Evolutionary conservation across 192 early-diverging fungal species (phyloP), one percentile per base, ranked within the genome.

Genomic region (Coemansia aciculifera): DNA sequence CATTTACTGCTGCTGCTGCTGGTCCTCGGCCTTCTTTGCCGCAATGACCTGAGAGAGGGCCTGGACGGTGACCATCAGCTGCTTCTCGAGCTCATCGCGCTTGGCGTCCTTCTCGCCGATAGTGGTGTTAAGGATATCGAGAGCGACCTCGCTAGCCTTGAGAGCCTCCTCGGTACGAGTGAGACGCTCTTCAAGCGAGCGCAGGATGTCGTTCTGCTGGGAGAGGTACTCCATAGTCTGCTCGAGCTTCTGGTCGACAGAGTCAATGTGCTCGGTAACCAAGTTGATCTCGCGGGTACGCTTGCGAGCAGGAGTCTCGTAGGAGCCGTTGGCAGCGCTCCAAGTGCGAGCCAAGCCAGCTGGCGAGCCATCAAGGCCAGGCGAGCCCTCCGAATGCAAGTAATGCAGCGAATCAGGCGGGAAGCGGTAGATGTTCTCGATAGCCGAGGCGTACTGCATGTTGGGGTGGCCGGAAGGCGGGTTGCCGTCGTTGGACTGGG

Each of bases 401-500:
- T 67, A 79, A n/a, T 66, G 67, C 31, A 74, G 62, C 60, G 64
- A 59, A 39, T 84, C 81, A 23, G 81, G 81, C 37, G 77, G 77
- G 71, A 84, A 84, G 51, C 74, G 73, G 70, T 84, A 84, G 63
- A 84, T 84, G 59, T 61, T 51, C 71, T 84, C 81, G 37, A 84
- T 84, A 11, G 77, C 69, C 37, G 42, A 37, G 12, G 81, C 77
- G 59, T 79, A 84, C 74, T 78, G 81, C 66, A 79, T 49, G 51
- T 72, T 76, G 27, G 51, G 70, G 38, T 68, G 77, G 61, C 60
- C 64, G 10, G 64, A 42, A 9, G 73, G 72, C 44, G 76, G 73
- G 63, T 83, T 73, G 57, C 77, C 77, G n/a, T 83, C 81, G 62
- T 88, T 88, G 51, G 89, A 79, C n/a, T 86, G 78, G 37, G 88